A percentile compares a stretch with the other conserved stretches of the same genome.
phyloP scores from a whole-genome alignment of 2,329 filamentous ascomycete species.

The Talaromyces sp. region DNA sequence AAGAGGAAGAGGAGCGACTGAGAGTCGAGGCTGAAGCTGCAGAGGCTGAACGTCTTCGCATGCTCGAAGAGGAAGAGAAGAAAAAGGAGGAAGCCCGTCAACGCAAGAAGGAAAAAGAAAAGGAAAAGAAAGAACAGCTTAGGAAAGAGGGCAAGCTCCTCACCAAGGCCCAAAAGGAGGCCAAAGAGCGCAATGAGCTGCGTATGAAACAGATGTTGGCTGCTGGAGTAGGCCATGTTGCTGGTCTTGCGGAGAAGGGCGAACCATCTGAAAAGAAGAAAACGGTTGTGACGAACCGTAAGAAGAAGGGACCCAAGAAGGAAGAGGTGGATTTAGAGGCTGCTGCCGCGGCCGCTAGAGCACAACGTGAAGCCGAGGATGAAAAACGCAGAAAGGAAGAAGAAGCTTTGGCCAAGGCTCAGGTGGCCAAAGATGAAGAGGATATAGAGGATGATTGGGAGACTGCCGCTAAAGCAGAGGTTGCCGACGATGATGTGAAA shows the following conservation, averaged over 20 bases:
- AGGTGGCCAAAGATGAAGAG: slow-evolving; percentile 50
- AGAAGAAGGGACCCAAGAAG: slow-evolving; percentile 67
- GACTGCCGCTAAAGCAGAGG: slow-evolving; percentile 58
- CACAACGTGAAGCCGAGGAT: slow-evolving; percentile 50
- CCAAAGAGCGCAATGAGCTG: slow-evolving; percentile 43
- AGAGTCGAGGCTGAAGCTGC: slow-evolving; percentile 34
- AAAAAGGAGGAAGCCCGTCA: slow-evolving; percentile 44
- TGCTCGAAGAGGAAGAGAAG: slow-evolving; percentile 43
- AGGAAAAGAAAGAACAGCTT: slow-evolving; percentile 48
- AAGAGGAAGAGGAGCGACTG: slow-evolving; percentile 42
- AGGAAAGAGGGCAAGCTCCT: slow-evolving; percentile 46
- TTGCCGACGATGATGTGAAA: slow-evolving; percentile 69
- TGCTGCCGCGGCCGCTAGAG: slow-evolving; percentile 43
- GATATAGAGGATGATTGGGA: slow-evolving; percentile 75
- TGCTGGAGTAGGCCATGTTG: slow-evolving; percentile 41
- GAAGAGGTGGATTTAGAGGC: slow-evolving; percentile 50
- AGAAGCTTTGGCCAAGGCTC: slow-evolving; percentile 63
- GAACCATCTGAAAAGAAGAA: slow-evolving; percentile 65
- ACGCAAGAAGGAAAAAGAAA: slow-evolving; percentile 46
- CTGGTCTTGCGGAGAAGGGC: slow-evolving; percentile 35
- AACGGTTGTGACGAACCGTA: slow-evolving; percentile 64
- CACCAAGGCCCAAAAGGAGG: slow-evolving; percentile 46
- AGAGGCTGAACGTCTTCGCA: slow-evolving; percentile 34
- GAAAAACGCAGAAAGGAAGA: slow-evolving; percentile 63
- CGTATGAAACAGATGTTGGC: slow-evolving; percentile 48